Evolutionary conservation across 352 stramenopile species (phyloP), one percentile per base, ranked within the genome.

Genomic region (Phytophthora litchii): DNA sequence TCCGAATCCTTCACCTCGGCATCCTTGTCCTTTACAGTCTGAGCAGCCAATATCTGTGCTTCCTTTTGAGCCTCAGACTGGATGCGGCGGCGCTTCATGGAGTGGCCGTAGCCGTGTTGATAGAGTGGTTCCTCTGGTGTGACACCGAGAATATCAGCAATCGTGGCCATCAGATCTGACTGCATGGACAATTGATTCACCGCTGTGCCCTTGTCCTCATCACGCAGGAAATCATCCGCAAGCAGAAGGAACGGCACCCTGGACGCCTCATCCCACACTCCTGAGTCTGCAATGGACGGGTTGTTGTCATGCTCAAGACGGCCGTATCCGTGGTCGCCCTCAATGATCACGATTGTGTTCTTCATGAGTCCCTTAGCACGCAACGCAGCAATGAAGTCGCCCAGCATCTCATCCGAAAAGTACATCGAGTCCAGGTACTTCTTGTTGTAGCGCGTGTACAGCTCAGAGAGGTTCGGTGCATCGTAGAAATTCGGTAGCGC

Each of bases 261-360:
- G 16, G 76, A 69, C 6, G 70, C 78, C 59, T 91, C 81, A 42
- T 91, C 81, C 62, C 72, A 91, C 10, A 91, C 65, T 3, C 71
- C 74, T 4, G 81, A 91, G 48, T 87, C 78, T 2, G 70, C 70
- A 17, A 82, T 77, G 7, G 76, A 83, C 32, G 81, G 81, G 45
- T 91, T 88, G 49, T 80, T 90, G 48, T 78, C 76, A 52, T 90
- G 80, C 58, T 90, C 80, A 16, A 90, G 60, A 8, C 78, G 76
- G 1, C 78, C 81, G 43, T 89, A 83, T 9, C 81, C 76, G 48
- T 91, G 81, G 41, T 91, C 81, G 3, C 81, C 78, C 41, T 87
- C 61, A 21, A 91, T 85, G 11, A 91, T 74, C 32, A 91, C 76
- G 34, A 91, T 73, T 32, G 81, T 91, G 60, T 91, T 88, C 34